Evolutionary conservation across 2,329 filamentous ascomycete genomes (phyloP).

Genomic region (Fonsecaea pugnacius): DNA sequence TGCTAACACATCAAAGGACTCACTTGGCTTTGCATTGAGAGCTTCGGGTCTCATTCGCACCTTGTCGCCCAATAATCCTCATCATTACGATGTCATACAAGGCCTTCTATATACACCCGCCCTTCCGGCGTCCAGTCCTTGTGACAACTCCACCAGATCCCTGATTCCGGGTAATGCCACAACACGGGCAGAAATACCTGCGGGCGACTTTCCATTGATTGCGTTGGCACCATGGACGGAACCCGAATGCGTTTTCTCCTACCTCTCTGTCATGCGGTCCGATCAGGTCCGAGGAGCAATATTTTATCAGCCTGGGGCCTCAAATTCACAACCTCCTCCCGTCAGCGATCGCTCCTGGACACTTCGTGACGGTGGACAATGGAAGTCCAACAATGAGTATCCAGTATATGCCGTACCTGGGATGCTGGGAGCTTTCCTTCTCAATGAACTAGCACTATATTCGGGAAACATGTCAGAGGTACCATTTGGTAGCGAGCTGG

Average conservation of each 20-base stretch:
- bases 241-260: conserved; percentile 71
- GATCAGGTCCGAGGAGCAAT: conserved; percentile 64
- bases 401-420: conserved; percentile 84
- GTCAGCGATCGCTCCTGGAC: conserved; percentile 70
- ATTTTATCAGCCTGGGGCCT: conserved; percentile 57
- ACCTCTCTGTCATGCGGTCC: conserved; percentile 66
- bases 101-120: conserved; percentile 87
- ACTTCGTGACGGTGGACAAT: conserved; percentile 69
- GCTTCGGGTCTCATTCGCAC: conserved; percentile 68
- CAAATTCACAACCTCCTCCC: conserved; percentile 66
- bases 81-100: conserved; percentile 65
- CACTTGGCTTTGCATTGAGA: conserved; percentile 43
- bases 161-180: conserved; percentile 78
- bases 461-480: conserved; percentile 69
- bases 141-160: conserved; percentile 64
- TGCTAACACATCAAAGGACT: conserved; percentile 24
- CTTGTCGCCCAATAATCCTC: conserved; percentile 70
- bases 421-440: conserved; percentile 67
- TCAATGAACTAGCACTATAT: conserved; percentile 73
- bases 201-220: conserved; percentile 71
- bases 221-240: conserved; percentile 87
- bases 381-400: conserved; percentile 72
- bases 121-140: conserved; percentile 62
- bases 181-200: conserved; percentile 67
- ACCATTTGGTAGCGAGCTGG: conserved; percentile 41